Base-by-base conservation (phyloP, 768 basidiomycete species). In the Agrocybe pediades region DNA sequence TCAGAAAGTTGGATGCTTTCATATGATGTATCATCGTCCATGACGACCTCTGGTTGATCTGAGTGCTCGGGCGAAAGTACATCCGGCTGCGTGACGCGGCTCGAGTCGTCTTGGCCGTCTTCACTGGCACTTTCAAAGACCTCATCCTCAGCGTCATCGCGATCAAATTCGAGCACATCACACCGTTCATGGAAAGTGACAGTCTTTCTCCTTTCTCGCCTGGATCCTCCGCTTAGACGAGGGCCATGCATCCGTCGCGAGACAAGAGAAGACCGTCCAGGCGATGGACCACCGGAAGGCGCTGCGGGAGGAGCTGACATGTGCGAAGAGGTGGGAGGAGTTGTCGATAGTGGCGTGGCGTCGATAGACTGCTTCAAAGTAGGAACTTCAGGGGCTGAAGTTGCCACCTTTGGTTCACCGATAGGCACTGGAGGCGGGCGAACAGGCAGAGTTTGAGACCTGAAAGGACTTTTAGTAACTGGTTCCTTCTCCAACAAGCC, bases 381-480 rank as follows among this genome's bases (percentile, higher is more conserved):
- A 36, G 33, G 33, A 6, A 13, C 13, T 11, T 4, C 11, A 36
- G 33, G 33, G 11, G n/a, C 6, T n/a, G 33, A 5, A 15, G 33
- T 4, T 4, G n/a, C 11, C 13, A n/a, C 33, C n/a, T 36, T 36
- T 4, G 33, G 33, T 13, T 15, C 4, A 36, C 13, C 3, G 13
- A 36, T 36, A 36, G 33, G 33, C 13, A n/a, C 33, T 36, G 33
- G 33, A 39, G 71, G 67, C 29, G 72, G 59, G 42, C 67, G 64
- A 30, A 65, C 64, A 19, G 63, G 26, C 6, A 62, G 50, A 33
- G 36, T 60, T 53, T 52, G 59, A 15, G 53, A 29, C 57, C 74
- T 83, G 74, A 94, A 94, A 19, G 92, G 91, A 62, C 90, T 92
- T 74, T 87, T 91, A 23, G 85, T 83, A 23, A 94, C 91, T 7